These are phyloP conservation scores for Vitis cinerea DNA, from an alignment of 164 flowering plant species.

Conservation along the genomic window DNA sequence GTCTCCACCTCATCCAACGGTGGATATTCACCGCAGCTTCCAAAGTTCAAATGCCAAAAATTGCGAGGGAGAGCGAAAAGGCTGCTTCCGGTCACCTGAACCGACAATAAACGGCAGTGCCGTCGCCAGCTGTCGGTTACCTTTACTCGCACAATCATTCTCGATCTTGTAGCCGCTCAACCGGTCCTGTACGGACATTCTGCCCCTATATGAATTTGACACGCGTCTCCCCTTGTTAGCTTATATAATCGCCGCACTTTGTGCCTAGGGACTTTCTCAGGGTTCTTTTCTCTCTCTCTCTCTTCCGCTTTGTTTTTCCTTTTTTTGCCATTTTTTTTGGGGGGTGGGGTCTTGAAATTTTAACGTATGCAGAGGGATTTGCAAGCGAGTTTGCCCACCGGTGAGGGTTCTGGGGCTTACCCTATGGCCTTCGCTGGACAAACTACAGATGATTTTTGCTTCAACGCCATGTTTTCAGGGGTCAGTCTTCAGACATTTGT, in stretches of 20 bases:
- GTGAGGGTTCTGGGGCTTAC: background rate
- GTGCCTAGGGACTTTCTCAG: too few species aligned
- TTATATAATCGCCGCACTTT: background rate
- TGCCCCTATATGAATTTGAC: background rate
- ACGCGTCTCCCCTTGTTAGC: background rate
- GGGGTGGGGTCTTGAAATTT: background rate
- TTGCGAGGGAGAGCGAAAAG: too few species aligned
- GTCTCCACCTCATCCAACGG: too few species aligned
- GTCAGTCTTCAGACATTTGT: conserved; percentile 12
- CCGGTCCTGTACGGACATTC: background rate
- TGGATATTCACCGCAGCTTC: too few species aligned
- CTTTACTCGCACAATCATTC: background rate
- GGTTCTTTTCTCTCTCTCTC: background rate
- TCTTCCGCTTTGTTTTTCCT: background rate
- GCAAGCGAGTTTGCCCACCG: too few species aligned
- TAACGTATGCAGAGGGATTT: too few species aligned
- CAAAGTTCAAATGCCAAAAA: too few species aligned
- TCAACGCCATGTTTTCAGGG: conserved; percentile 19
- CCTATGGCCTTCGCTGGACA: background rate
- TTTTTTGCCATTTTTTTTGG: too few species aligned
- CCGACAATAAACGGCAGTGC: background rate
- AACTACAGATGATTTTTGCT: background rate
- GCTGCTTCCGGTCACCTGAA: too few species aligned
- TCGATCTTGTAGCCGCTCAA: background rate
- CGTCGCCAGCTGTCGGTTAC: conserved; percentile 1